Evolutionary conservation across 495 filamentous ascomycete species (phyloP), one percentile per base, ranked within the genome.

Genomic region (Bryoglossum gracile): DNA sequence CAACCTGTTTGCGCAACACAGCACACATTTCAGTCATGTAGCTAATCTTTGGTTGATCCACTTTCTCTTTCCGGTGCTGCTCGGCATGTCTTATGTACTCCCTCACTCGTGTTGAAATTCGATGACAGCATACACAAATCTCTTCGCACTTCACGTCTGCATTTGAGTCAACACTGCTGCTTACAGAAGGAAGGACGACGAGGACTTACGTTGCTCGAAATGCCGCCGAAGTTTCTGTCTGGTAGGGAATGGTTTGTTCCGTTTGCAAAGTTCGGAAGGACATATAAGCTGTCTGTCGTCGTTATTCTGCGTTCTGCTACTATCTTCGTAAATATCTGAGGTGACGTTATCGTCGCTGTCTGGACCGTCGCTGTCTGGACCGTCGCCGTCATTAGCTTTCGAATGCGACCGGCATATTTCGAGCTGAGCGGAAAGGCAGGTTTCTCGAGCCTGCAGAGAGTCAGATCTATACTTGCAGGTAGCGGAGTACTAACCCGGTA

Each of bases 1-100:
- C 46, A 19, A 35, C 46, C 34, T 21, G 30, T 30, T 54, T 47
- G 48, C 48, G 33, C 44, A 56, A 47, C 42, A 52, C 48, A 56
- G 51, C 48, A 43, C 21, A 56, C 44, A 49, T 56, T 44, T 56
- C 42, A 30, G 46, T 52, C 34, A 56, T 56, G 35, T 45, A 56
- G 21, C 40, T 26, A 40, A 35, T 35, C 37, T 56, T 56, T n/a
- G n/a, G n/a, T n/a, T n/a, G n/a, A 41, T 41, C 46, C 47, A 34
- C 32, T 19, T 25, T 35, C 50, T 24, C 48, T 32, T 44, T 48
- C 26, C 52, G 30, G 45, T 56, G 48, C 37, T 28, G 49, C 34
- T 52, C 42, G 21, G 53, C 48, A 56, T 56, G 40, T 56, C 53
- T 56, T 46, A 56, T 52, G 48, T 51, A 56, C 30, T 56, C 53